Evolutionary conservation across 2,329 filamentous ascomycete genomes (phyloP), one percentile per base, ranked within the genome.

Genomic region (Metarhizium anisopliae): DNA sequence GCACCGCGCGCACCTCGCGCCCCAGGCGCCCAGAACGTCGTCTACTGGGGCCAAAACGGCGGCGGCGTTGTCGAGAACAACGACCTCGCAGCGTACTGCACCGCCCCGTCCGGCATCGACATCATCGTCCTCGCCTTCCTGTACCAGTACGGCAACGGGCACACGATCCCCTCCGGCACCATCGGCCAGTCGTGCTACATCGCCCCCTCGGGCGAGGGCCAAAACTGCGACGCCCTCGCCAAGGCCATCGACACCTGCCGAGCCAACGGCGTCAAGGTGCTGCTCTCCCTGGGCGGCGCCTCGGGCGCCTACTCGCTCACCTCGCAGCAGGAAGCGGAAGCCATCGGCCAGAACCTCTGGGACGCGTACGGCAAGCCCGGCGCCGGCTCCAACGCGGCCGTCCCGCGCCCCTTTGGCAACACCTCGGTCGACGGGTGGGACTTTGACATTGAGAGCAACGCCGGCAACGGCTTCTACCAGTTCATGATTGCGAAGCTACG

Each of bases 71-170:
- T 67, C 35, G 69, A 70, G 58, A 69, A 71, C 59, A 70, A 70
- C 45, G 67, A 72, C 58, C 64, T 73, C 52, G 61, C 65, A 47
- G 54, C 62, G 5, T 75, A 75, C 63, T 76, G 73, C 58, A 68
- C 63, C 11, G 57, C 65, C 0, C 61, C 63, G 8, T 58, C 72
- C 1, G 72, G 72, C 14, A 70, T 76, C 50, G 71, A 76, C 58
- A 68, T 76, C 43, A 62, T 77, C 38, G 72, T 75, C 1, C 64
- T 77, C 6, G 64, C 73, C 18, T 77, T 77, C 59, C 58, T 77
- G 6, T 74, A 72, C 61, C 53, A 67, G 35, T 77, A 64, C 54
- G 70, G 71, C 29, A 67, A 64, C 53, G 70, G 67, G 10, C 60
- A 62, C 32, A 63, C 58, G n/a, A 71, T 73, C 35, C 66, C 74